Evolutionary conservation across 2,329 filamentous ascomycete species (phyloP), one percentile per base, ranked within the genome.

Genomic region (Beauveria scarabaeidicola): DNA sequence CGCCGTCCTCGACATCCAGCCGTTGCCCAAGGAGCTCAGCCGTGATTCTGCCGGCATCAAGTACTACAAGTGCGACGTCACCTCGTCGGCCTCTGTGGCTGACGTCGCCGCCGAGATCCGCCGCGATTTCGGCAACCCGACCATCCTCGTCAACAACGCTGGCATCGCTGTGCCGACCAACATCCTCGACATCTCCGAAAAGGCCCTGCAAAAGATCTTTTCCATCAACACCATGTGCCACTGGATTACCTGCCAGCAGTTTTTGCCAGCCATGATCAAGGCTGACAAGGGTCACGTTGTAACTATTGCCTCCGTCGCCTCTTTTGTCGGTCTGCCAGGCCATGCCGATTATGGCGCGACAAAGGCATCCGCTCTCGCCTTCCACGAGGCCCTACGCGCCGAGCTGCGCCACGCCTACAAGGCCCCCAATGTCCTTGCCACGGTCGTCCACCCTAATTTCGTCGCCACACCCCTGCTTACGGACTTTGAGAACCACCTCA

Each of bases 21-120:
- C 58, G 2, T 36, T 62, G 41, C 58, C 65, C 27, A 59, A 61
- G 40, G 56, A 55, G 5, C 36, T 55, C 41, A 53, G 56, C 61
- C 61, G 55, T 36, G 56, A 59, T 11, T 13, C 38, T 15, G 71
- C 75, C 17, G 78, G 79, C 17, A 79, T 89, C 25, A 74, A 78
- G 67, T 89, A 81, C 75, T 87, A 84, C 75, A 73, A 83, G 65
- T 87, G 84, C 74, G 85, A 90, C 69, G 81, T 90, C 62, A 83
- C 82, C 23, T 82, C 78, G 0, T 71, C 78, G 3, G 65, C 74
- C 3, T 74, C 74, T 25, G 80, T 89, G 62, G 67, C 75, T 2
- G 66, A 71, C 3, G 77, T 77, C 7, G 83, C 81, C 1, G 64
- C 73, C 7, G 65, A 73, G 2, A 78, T 89, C 65, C 77, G 81